Base-by-base conservation (phyloP, 23 red algal genomes). In the Pyropia yezoensis region DNA sequence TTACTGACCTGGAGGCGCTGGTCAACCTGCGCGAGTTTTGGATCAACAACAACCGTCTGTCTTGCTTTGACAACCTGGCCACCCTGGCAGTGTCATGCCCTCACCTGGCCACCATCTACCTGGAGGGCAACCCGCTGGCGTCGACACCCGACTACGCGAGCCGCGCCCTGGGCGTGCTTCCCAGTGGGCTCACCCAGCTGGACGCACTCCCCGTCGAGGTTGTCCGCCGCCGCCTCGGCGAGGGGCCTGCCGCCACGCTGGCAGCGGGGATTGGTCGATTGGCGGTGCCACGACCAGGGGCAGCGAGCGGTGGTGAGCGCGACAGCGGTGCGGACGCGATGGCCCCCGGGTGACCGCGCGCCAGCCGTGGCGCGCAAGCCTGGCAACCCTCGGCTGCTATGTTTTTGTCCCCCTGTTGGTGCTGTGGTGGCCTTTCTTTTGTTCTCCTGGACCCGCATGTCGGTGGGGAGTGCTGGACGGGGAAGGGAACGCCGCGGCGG, bases 41-140 rank as follows among this genome's bases (percentile, higher is more conserved):
- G 94, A 39, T 91, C 22, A 98, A 98, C 67, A 86, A 75, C 27
- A 98, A 98, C 59, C 57, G 60, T 15, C 66, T 98, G 14, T 45
- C 18, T 12, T 51, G 51, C 26, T 88, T 91, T 17, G 77, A 79
- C 23, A 69, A 75, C 21, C 20, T 98, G 39, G 49, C 34, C 54
- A 54, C 39, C 8, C 23, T 76, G 54, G 61, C 83, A 1, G 39
- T 49, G 17, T 47, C 30, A 16, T 34, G 52, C 23, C 39, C 74
- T 27, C 24, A 81, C 14, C 61, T 98, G 18, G 69, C 71, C 24
- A 91, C 85, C 7, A 75, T 98, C 26, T 98, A 98, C 71, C 62
- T 98, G 1, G 94, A 98, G 67, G 75, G 79, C 49, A 98, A 98
- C 71, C 94, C 94, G 9, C 49, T 86, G 19, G 82, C 85, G 17